Percentiles rank a stretch among this genome's conserved stretches.
phyloP scores from a whole-genome alignment of 345 rosid species.

The Ricinus communis region DNA sequence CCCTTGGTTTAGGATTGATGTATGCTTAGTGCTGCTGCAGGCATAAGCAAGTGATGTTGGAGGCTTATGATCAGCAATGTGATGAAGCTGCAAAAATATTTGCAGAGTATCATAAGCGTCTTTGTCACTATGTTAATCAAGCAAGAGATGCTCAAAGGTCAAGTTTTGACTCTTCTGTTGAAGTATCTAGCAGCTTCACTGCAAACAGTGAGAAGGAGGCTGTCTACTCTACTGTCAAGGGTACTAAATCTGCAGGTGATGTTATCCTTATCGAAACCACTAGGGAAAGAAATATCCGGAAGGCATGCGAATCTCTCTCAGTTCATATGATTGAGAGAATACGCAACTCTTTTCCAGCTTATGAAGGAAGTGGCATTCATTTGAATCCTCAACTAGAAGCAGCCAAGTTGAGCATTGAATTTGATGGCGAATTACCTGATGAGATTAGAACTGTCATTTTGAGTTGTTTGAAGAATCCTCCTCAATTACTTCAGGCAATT shows the following conservation, averaged over 20 bases:
- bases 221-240: constrained; percentile 87
- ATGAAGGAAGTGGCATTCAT: constrained; percentile 88
- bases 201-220: constrained; percentile 64
- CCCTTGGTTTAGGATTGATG: not conserved
- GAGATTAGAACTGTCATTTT: constrained; percentile 61
- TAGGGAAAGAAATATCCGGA: constrained; percentile 69
- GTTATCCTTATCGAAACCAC: constrained; percentile 82
- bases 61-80: constrained; percentile 89
- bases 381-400: constrained; percentile 70
- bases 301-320: constrained; percentile 86
- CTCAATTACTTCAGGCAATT: constrained; percentile 74
- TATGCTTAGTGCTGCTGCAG: constrained; percentile 34
- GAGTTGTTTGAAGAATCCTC: constrained; percentile 73
- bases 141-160: constrained; percentile 79
- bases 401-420: constrained; percentile 74
- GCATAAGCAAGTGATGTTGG: constrained; percentile 85
- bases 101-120: constrained; percentile 82
- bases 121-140: constrained; percentile 71
- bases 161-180: constrained; percentile 52
- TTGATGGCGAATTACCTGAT: constrained; percentile 75
- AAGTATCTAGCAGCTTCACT: constrained; percentile 48
- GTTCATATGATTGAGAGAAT: constrained; percentile 64
- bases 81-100: constrained; percentile 90
- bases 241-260: constrained; percentile 71
- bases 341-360: constrained; percentile 76